These are phyloP conservation scores for Boletus semigastroideus DNA, from an alignment of 1,284 basidiomycete genomes.

Conservation along the genomic window DNA sequence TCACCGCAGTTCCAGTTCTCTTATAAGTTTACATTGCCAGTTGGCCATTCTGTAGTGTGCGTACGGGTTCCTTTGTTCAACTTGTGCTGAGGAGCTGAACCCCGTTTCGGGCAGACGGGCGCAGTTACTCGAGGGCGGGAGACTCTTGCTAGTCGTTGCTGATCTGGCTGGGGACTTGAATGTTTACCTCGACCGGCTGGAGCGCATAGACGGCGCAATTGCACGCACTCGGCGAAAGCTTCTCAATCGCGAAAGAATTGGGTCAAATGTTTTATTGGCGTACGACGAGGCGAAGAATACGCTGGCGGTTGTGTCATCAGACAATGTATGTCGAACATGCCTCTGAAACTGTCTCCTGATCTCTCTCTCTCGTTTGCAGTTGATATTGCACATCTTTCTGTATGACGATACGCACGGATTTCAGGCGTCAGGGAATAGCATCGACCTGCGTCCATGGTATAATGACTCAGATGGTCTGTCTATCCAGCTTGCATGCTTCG, in stretches of 20 bases:
- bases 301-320: slow-evolving; percentile 43
- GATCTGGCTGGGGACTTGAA: slow-evolving; percentile 34
- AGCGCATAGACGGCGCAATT: slow-evolving; percentile 36
- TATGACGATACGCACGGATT: slow-evolving; percentile 43
- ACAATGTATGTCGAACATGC: slow-evolving; percentile 35
- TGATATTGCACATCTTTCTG: slow-evolving; percentile 43
- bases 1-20: slow-evolving; percentile 31
- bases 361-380: slow-evolving; percentile 16
- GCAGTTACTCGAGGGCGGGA: slow-evolving; percentile 39
- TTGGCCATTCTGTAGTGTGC: slow-evolving; percentile 38
- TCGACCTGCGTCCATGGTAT: slow-evolving; percentile 49
- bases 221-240: slow-evolving; percentile 26
- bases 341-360: neutral
- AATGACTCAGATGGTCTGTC: slow-evolving; percentile 9
- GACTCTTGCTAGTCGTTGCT: slow-evolving; percentile 42
- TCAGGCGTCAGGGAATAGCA: slow-evolving; percentile 35
- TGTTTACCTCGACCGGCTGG: slow-evolving; percentile 41
- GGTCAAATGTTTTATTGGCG: slow-evolving; percentile 41
- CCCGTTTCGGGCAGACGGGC: slow-evolving; percentile 34
- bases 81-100: neutral
- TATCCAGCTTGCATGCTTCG: slow-evolving; percentile 36
- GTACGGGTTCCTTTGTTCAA: slow-evolving; percentile 5
- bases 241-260: slow-evolving; percentile 46
- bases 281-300: slow-evolving; percentile 51
- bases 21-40: slow-evolving; percentile 36